Evolutionary conservation across 805 yeast species (phyloP).

Genomic region (Blastobotrys peoriensis): DNA sequence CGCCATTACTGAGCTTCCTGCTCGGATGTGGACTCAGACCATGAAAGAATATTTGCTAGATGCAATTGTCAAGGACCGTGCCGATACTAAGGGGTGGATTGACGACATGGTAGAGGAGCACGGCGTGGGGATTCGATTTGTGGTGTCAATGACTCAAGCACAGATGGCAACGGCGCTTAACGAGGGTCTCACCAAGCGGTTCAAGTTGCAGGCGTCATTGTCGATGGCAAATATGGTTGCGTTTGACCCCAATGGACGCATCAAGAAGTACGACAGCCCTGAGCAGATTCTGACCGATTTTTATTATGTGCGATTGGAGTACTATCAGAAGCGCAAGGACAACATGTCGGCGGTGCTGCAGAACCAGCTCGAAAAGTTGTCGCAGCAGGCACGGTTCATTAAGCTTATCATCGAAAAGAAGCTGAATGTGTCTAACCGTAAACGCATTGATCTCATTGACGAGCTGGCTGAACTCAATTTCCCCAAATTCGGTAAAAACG

Average conservation of each 20-base stretch:
- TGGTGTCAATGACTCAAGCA: slow-evolving; percentile 63
- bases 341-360: slow-evolving; percentile 60
- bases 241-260: slow-evolving; percentile 83
- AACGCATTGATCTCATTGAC: slow-evolving; percentile 55
- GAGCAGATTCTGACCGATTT: slow-evolving; percentile 79
- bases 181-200: slow-evolving; percentile 77
- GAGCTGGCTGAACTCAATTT: slow-evolving; percentile 61
- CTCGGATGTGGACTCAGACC: slow-evolving; percentile 85
- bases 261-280: slow-evolving; percentile 71
- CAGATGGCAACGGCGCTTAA: slow-evolving; percentile 77
- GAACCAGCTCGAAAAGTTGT: slow-evolving; percentile 65
- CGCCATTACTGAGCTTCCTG: slow-evolving; percentile 89
- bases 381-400: slow-evolving; percentile 84
- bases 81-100: slow-evolving; percentile 73
- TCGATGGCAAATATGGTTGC: slow-evolving; percentile 89
- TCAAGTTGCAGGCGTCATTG: slow-evolving; percentile 65
- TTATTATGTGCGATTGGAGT: slow-evolving; percentile 79
- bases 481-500: slow-evolving; percentile 64
- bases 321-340: slow-evolving; percentile 87
- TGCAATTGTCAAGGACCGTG: slow-evolving; percentile 56
- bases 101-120: slow-evolving; percentile 95
- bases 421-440: slow-evolving; percentile 67
- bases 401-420: slow-evolving; percentile 79
- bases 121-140: slow-evolving; percentile 70
- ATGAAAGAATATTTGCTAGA: slow-evolving; percentile 78